Evolutionary conservation across 306 rosid genomes (phyloP), one percentile per base, ranked within the genome.

Genomic region (Vigna mungo): DNA sequence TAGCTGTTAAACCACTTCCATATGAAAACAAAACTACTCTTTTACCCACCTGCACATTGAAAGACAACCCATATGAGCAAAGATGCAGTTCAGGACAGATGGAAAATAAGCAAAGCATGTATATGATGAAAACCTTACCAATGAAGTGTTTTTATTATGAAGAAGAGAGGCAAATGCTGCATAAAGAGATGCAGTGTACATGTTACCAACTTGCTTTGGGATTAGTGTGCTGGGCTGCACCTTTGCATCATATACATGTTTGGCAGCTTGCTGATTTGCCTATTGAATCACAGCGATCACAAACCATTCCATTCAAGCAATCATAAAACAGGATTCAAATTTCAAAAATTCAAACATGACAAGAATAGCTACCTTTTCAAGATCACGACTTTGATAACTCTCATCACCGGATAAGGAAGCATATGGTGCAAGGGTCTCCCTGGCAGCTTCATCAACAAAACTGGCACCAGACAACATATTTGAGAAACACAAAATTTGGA

Each of bases 191-290:
- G 90, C 97, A 53, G 93, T 92, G 84, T 92, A 92, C 97, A 90
- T 90, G 83, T 92, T 90, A 44, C 96, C 98, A 76, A 88, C 89
- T 91, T 91, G 90, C 83, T 93, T 93, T 34, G 98, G 98, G 58
- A 93, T 67, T 79, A 89, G 85, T 53, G 96, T 93, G 47, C 90
- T 68, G 47, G 96, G 96, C 58, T 89, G 92, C 82, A 93, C 95
- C 88, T 89, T 93, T 18, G 27, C 84, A 4, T 93, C 87, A 65
- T 91, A 91, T 21, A 84, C 18, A 46, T 83, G 80, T 72, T 85
- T 93, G 2, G 98, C 88, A 58, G 84, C 89, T 86, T 91, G 93
- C 86, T 88, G 98, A 71, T 85, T 84, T 62, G 86, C 86, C 96
- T 93, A 77, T 34, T 65, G 34, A 83, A 48, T 75, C 65, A 67